Conservation (phyloP, 2,329 filamentous ascomycete genomes). For the Curvularia eragrostidis region DNA sequence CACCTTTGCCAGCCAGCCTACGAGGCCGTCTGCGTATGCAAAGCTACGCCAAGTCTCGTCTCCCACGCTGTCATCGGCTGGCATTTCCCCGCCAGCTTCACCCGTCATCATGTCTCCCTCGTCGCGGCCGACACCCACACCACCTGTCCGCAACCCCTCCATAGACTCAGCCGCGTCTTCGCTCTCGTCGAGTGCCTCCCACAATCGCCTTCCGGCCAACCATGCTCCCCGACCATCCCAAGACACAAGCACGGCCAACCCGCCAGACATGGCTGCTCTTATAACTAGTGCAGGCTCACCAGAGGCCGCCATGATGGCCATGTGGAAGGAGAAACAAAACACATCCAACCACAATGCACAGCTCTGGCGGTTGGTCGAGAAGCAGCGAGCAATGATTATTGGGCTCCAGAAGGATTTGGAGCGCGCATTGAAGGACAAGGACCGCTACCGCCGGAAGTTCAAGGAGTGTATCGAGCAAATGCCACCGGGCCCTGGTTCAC, state of each 20-base stretch:
- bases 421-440: slow-evolving; percentile 89
- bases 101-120: slow-evolving; percentile 47
- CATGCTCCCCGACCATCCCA: slow-evolving; percentile 65
- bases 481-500: slow-evolving; percentile 44
- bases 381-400: slow-evolving; percentile 91
- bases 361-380: slow-evolving; percentile 94
- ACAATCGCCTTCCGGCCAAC: slow-evolving; percentile 62
- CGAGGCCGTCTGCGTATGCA: slow-evolving; percentile 41
- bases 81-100: slow-evolving; percentile 44
- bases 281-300: slow-evolving; percentile 86
- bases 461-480: slow-evolving; percentile 71
- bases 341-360: slow-evolving; percentile 89
- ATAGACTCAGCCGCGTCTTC: slow-evolving; percentile 91
- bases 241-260: slow-evolving; percentile 59
- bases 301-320: slow-evolving; percentile 85
- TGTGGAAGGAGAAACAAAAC: slow-evolving; percentile 90
- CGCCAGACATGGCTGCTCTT: slow-evolving; percentile 78
- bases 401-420: slow-evolving; percentile 95
- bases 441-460: slow-evolving; percentile 87
- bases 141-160: slow-evolving; percentile 75
- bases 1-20: slow-evolving; percentile 25
- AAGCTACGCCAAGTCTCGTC: slow-evolving; percentile 47
- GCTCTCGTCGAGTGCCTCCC: slow-evolving; percentile 51
- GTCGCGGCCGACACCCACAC: slow-evolving; percentile 43
- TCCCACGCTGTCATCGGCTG: slow-evolving; percentile 40